These are phyloP conservation scores for Fusarium succisae DNA, from an alignment of 2,329 filamentous ascomycete species.

Conservation along the genomic window DNA sequence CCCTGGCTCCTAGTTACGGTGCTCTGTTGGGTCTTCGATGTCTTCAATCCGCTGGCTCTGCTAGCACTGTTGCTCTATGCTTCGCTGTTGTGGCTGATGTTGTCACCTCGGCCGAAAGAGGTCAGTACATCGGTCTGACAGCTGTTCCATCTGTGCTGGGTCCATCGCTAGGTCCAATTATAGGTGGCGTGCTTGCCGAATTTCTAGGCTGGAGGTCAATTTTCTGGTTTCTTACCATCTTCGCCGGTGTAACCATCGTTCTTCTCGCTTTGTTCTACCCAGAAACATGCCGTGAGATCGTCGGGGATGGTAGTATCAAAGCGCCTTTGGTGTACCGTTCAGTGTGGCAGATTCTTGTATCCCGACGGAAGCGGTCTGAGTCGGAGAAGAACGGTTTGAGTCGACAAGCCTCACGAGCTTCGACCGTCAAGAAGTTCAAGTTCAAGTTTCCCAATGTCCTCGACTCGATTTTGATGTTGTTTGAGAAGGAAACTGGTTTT, in stretches of 20 bases:
- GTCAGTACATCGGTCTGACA: slow-evolving; percentile 65
- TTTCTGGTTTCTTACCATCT: slow-evolving; percentile 70
- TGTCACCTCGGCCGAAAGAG: slow-evolving; percentile 68
- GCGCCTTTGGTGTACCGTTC: slow-evolving; percentile 52
- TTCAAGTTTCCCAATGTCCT: slow-evolving; percentile 55
- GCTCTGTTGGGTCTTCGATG: slow-evolving; percentile 63
- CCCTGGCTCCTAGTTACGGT: slow-evolving; percentile 58
- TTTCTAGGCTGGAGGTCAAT: slow-evolving; percentile 68
- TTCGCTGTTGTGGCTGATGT: slow-evolving; percentile 71
- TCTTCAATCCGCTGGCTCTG: slow-evolving; percentile 67
- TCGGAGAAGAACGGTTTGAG: slow-evolving; percentile 7
- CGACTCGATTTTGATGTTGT: slow-evolving; percentile 51
- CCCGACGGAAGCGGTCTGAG: slow-evolving; percentile 20
- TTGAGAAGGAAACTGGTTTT: slow-evolving; percentile 54
- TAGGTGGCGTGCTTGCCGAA: slow-evolving; percentile 66
- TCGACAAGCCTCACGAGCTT: slow-evolving; percentile 20
- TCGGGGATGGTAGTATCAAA: slow-evolving; percentile 61
- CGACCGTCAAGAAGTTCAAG: slow-evolving; percentile 42
- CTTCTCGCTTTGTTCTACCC: slow-evolving; percentile 62
- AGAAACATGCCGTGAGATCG: slow-evolving; percentile 59
- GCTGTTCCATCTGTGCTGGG: slow-evolving; percentile 59
- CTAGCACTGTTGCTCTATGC: slow-evolving; percentile 66
- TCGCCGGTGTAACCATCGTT: slow-evolving; percentile 51
- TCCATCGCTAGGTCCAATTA: slow-evolving; percentile 62
- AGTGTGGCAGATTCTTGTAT: slow-evolving; percentile 44